phyloP scores from a whole-genome alignment of 2,329 filamentous ascomycete species.

The Dichotomopilus funicola region DNA sequence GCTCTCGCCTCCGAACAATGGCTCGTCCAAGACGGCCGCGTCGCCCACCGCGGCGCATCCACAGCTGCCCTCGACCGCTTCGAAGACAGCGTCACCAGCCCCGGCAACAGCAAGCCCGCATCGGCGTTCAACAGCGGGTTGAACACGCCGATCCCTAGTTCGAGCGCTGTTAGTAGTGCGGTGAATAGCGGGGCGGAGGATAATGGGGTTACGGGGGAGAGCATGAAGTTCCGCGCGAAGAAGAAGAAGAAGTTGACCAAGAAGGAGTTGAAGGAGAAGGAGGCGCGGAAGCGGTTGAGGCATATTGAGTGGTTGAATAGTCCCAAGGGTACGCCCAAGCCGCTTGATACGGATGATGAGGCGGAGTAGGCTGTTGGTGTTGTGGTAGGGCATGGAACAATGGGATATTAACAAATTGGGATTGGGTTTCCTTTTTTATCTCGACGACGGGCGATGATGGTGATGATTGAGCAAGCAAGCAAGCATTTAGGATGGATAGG shows the following conservation, averaged over 20 bases:
- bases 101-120: slow-evolving; percentile 46
- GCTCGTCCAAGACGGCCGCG: slow-evolving; percentile 82
- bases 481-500: not conserved
- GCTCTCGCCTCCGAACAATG: slow-evolving; percentile 94
- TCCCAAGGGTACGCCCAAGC: slow-evolving; percentile 76
- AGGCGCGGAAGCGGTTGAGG: slow-evolving; percentile 76
- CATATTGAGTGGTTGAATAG: slow-evolving; percentile 82
- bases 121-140: slow-evolving; percentile 55
- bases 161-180: slow-evolving; percentile 52
- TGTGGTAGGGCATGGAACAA: not conserved
- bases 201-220: slow-evolving; percentile 38
- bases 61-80: slow-evolving; percentile 75
- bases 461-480: not conserved
- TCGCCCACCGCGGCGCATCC: slow-evolving; percentile 74
- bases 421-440: not conserved
- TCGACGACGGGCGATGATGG: not conserved
- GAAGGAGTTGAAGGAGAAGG: slow-evolving; percentile 89
- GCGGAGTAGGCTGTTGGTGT: slow-evolving; percentile 24
- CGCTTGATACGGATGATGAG: slow-evolving; percentile 72
- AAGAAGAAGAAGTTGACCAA: slow-evolving; percentile 99
- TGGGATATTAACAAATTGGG: not conserved
- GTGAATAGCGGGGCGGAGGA: slow-evolving; percentile 83
- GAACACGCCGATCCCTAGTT: slow-evolving; percentile 50
- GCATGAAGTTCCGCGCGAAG: slow-evolving; percentile 78
- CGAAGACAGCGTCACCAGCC: slow-evolving; percentile 56